Percentiles rank a stretch among this genome's conserved stretches.
Evolutionary conservation across 2,329 filamentous ascomycete genomes (phyloP).

Genomic region (Teratosphaeria gauchensis): DNA sequence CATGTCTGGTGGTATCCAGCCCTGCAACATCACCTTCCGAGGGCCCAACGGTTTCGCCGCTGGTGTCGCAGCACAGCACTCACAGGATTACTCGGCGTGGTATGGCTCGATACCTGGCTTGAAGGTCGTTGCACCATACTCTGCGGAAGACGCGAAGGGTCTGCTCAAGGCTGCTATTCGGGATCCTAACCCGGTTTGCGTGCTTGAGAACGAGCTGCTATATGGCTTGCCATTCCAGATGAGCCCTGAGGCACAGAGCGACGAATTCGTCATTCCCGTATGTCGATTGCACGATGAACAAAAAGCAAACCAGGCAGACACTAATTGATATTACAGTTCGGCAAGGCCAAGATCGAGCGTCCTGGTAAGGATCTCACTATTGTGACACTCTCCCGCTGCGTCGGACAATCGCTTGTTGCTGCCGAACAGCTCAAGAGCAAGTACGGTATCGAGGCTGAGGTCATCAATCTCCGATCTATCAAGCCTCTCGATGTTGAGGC

Average conservation of each 20-base stretch:
- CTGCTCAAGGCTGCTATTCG: slow-evolving; percentile 95
- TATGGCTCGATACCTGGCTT: slow-evolving; percentile 96
- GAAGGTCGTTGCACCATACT: slow-evolving; percentile 95
- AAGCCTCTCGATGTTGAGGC: slow-evolving; percentile 94
- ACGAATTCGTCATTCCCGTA: slow-evolving; percentile 86
- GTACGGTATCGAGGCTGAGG: slow-evolving; percentile 90
- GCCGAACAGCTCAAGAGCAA: slow-evolving; percentile 91
- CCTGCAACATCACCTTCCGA: slow-evolving; percentile 99
- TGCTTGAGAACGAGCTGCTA: slow-evolving; percentile 52
- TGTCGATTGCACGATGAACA: slow-evolving; percentile 10
- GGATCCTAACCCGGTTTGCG: slow-evolving; percentile 92
- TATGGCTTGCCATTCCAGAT: slow-evolving; percentile 95
- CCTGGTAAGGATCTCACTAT: slow-evolving; percentile 92
- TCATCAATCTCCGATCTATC: slow-evolving; percentile 94
- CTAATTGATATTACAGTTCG: slow-evolving; percentile 45
- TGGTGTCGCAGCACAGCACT: slow-evolving; percentile 95
- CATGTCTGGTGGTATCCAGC: slow-evolving; percentile 99
- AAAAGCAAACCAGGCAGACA: not conserved
- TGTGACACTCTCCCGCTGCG: slow-evolving; percentile 87
- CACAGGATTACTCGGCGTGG: slow-evolving; percentile 97
- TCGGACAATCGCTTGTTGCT: slow-evolving; percentile 80
- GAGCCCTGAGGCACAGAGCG: slow-evolving; percentile 91
- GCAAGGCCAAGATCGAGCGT: slow-evolving; percentile 98
- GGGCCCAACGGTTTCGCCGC: slow-evolving; percentile 96
- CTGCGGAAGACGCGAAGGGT: slow-evolving; percentile 95